These are phyloP conservation scores for Paecilomyces formosus DNA, from an alignment of 2,329 filamentous ascomycete genomes.

Conservation along the genomic window DNA sequence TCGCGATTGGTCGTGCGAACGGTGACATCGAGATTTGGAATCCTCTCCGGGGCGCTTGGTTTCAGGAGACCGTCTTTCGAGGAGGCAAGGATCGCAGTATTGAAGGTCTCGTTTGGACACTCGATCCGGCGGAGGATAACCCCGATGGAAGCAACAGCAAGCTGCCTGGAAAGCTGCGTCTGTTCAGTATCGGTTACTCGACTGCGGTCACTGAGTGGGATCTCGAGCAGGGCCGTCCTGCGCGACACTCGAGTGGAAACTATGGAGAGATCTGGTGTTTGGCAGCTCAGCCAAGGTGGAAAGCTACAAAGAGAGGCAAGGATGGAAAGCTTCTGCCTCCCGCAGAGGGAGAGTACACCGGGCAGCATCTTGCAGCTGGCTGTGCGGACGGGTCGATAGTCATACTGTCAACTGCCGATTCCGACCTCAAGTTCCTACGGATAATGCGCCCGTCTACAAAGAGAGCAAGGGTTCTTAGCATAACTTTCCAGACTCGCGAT, in stretches of 20 bases:
- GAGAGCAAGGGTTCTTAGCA: conserved; percentile 81
- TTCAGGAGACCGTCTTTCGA: conserved; percentile 78
- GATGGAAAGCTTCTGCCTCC: conserved; percentile 27
- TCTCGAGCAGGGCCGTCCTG: conserved; percentile 66
- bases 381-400: conserved; percentile 88
- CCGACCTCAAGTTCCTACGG: conserved; percentile 71
- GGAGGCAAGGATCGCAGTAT: conserved; percentile 81
- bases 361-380: conserved; percentile 69
- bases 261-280: conserved; percentile 97
- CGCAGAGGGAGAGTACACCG: conserved; percentile 32
- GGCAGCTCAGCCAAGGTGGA: conserved; percentile 66
- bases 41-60: conserved; percentile 71
- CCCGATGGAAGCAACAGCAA: conserved; percentile 52
- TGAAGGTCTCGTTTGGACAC: conserved; percentile 86
- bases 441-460: conserved; percentile 72
- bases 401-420: conserved; percentile 77
- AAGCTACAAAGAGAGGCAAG: conserved; percentile 27
- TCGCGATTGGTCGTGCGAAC: conserved; percentile 87
- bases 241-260: conserved; percentile 79
- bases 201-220: conserved; percentile 94
- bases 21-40: conserved; percentile 99
- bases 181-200: conserved; percentile 96
- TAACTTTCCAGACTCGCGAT: conserved; percentile 79
- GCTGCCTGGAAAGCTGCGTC: conserved; percentile 64
- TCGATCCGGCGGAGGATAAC: conserved; percentile 65